Conservation (phyloP, 2,329 filamentous ascomycete genomes). For the Cladosporium halotolerans region DNA sequence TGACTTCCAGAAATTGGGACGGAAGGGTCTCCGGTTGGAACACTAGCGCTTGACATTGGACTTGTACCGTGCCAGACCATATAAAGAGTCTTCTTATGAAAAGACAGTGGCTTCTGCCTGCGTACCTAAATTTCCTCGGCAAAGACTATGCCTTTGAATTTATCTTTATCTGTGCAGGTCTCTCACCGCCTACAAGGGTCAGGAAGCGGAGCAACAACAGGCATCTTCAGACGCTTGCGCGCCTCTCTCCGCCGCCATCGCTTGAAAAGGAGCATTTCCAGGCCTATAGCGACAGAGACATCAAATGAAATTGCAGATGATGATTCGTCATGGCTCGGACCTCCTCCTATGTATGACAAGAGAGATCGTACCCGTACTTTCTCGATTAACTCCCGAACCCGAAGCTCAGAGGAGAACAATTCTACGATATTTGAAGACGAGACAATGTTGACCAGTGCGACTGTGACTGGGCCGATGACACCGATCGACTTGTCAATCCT, state of each 20-base stretch:
- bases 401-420: not conserved
- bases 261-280: not conserved
- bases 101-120: too few species aligned
- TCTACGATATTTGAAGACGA: not conserved
- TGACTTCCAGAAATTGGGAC: too few species aligned
- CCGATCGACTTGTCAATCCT: too few species aligned
- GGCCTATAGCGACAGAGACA: not conserved
- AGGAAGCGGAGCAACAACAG: not conserved
- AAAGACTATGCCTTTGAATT: not conserved
- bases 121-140: too few species aligned
- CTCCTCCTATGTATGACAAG: not conserved
- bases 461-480: not conserved
- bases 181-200: not conserved
- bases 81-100: too few species aligned
- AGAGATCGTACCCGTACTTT: not conserved
- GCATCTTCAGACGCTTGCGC: not conserved
- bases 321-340: not conserved
- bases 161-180: not conserved
- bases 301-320: not conserved
- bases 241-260: not conserved
- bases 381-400: not conserved
- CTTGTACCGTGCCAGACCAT: too few species aligned
- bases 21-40: too few species aligned
- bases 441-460: not conserved
- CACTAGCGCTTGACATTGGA: too few species aligned